phyloP scores from a whole-genome alignment of 352 stramenopile genomes.

The Salisapilia sapeloensis region DNA sequence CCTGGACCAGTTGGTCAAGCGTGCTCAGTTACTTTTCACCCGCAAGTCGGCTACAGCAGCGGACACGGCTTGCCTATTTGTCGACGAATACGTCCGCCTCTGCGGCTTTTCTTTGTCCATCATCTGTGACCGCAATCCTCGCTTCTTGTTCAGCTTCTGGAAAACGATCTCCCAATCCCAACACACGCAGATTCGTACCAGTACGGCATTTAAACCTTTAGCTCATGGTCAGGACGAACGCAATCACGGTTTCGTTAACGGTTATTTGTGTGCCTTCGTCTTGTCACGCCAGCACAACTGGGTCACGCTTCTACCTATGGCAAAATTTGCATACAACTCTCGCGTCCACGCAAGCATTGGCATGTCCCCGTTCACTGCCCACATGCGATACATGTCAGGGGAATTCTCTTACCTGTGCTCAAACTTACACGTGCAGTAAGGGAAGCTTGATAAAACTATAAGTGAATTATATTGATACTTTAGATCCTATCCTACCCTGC shows the following conservation, averaged over 20 bases:
- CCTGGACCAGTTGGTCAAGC: constrained; percentile 3
- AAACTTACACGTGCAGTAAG: too few species aligned
- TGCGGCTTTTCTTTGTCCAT: constrained; percentile 4
- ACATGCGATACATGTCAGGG: constrained; percentile 3
- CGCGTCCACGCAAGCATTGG: constrained; percentile 3
- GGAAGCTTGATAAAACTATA: too few species aligned
- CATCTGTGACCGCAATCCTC: constrained; percentile 5
- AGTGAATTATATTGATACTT: too few species aligned
- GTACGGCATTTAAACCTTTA: constrained; percentile 3
- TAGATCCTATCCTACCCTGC: too few species aligned
- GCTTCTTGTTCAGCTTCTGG: constrained; percentile 8
- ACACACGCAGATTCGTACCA: constrained; percentile 3
- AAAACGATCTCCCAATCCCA: constrained; percentile 2
- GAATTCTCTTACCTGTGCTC: too few species aligned
- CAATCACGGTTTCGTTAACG: constrained; percentile 5
- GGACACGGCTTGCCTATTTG: constrained; percentile 5
- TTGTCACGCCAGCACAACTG: constrained; percentile 1
- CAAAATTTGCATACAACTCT: constrained; percentile 6
- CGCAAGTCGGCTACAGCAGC: background rate
- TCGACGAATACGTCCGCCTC: constrained; percentile 1
- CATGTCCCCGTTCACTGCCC: constrained; percentile 4
- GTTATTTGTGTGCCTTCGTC: constrained; percentile 5
- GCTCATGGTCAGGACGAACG: constrained; percentile 7
- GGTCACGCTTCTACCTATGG: background rate
- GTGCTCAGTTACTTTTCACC: constrained; percentile 2